phyloP scores from a whole-genome alignment of 108 stramenopile genomes.

The Stephanodiscus triporus region DNA sequence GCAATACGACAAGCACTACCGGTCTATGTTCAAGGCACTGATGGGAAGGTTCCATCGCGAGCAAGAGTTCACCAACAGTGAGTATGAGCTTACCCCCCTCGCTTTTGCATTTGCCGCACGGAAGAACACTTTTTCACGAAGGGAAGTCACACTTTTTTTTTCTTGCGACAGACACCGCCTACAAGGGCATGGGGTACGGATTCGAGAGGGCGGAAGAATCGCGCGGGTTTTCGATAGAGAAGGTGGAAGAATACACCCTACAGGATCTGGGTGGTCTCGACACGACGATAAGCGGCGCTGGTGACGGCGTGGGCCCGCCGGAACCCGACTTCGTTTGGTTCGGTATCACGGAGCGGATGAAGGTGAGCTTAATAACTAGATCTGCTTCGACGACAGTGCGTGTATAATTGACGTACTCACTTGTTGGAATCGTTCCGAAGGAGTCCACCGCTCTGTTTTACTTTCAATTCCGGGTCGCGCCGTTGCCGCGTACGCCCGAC shows the following conservation, averaged over 20 bases:
- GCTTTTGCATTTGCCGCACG: not conserved
- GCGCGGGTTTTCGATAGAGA: conserved; percentile 42
- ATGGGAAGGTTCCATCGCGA: conserved; percentile 49
- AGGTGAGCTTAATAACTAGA: not conserved
- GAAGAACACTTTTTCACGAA: not conserved
- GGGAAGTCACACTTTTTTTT: not conserved
- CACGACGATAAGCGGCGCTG: conserved; percentile 33
- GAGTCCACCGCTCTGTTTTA: conserved; percentile 37
- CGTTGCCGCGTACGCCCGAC: conserved; percentile 21
- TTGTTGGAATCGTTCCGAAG: not conserved
- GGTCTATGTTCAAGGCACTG: conserved; percentile 42
- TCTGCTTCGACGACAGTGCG: no score
- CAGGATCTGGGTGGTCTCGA: conserved; percentile 49
- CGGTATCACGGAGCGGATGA: conserved; percentile 51
- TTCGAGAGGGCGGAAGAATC: conserved; percentile 34
- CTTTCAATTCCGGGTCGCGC: conserved; percentile 25
- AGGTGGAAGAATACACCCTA: conserved; percentile 43
- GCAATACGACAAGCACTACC: conserved; percentile 51
- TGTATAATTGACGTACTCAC: no score
- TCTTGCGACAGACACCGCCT: conserved; percentile 33
- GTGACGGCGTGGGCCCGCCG: conserved; percentile 31
- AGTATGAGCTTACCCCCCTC: not conserved
- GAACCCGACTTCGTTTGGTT: conserved; percentile 53
- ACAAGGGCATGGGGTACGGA: conserved; percentile 46
- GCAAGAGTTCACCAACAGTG: conserved; percentile 22